Conservation (phyloP, 1,284 basidiomycete species). For the Sporisorium exsertum region DNA sequence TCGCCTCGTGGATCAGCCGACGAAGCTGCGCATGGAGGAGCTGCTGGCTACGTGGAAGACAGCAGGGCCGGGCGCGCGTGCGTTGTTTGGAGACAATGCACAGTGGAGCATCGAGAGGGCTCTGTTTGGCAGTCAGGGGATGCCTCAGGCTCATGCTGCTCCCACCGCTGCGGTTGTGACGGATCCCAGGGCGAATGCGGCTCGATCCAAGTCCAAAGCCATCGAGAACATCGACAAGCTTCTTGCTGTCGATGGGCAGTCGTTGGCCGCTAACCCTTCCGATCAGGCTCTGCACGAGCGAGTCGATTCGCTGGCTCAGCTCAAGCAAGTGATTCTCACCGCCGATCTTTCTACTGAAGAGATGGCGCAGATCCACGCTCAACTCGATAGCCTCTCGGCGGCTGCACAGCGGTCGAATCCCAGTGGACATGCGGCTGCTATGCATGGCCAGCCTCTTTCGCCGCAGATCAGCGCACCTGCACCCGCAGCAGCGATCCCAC, state of each 20-base stretch:
- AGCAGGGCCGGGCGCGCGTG: slow-evolving; percentile 49
- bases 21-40: slow-evolving; percentile 66
- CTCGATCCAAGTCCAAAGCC: slow-evolving; percentile 45
- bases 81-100: slow-evolving; percentile 61
- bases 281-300: slow-evolving; percentile 42
- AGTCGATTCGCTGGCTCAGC: slow-evolving; percentile 71
- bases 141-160: slow-evolving; percentile 32
- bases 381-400: slow-evolving; percentile 77
- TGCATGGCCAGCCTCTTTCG: slow-evolving; percentile 33
- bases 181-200: slow-evolving; percentile 22
- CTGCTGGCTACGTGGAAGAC: slow-evolving; percentile 66
- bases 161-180: slow-evolving; percentile 17
- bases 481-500: slow-evolving; percentile 57
- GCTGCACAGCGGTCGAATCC: slow-evolving; percentile 18
- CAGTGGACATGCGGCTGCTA: slow-evolving; percentile 60
- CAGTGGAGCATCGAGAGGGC: slow-evolving; percentile 64
- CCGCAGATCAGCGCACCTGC: slow-evolving; percentile 11
- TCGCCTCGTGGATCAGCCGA: slow-evolving; percentile 64
- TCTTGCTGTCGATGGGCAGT: slow-evolving; percentile 53
- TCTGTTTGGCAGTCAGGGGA: slow-evolving; percentile 61
- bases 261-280: slow-evolving; percentile 47
- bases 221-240: slow-evolving; percentile 63
- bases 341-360: slow-evolving; percentile 82
- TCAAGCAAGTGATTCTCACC: slow-evolving; percentile 79
- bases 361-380: slow-evolving; percentile 80